These are phyloP conservation scores for Postia placenta DNA, from an alignment of 768 basidiomycete species.

Conservation along the genomic window DNA sequence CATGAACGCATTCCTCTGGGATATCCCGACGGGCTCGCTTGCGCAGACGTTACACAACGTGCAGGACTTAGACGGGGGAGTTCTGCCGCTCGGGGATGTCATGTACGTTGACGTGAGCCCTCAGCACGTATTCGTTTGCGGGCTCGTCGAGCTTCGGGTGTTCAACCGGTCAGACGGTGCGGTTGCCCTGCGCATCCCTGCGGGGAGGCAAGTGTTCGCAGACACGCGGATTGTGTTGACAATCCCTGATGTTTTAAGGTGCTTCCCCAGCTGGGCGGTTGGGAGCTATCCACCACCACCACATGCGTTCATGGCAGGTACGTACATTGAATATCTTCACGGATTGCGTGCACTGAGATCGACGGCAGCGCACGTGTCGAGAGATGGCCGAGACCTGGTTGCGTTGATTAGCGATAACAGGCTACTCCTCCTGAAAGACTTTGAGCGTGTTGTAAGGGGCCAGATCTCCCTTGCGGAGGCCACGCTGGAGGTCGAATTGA, in stretches of 20 bases:
- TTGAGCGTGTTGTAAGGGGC: conserved; percentile 23
- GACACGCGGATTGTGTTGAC: neutral
- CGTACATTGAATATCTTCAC: neutral
- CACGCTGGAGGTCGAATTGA: conserved; percentile 16
- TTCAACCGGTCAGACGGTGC: conserved; percentile 45
- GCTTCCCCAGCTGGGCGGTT: neutral
- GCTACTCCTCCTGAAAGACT: conserved; percentile 29
- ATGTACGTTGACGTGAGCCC: conserved; percentile 63
- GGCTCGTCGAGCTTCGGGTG: conserved; percentile 39
- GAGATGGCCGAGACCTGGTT: conserved; percentile 29
- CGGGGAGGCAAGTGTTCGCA: neutral
- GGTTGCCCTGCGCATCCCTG: conserved; percentile 32
- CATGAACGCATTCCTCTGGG: conserved; percentile 50
- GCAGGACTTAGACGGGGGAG: conserved; percentile 18
- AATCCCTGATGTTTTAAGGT: too few relatives aligned
- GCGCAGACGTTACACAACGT: conserved; percentile 42
- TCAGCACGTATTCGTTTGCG: conserved; percentile 56
- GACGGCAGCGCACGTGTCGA: conserved; percentile 32
- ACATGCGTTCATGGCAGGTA: conserved; percentile 7
- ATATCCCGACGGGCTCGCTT: conserved; percentile 46
- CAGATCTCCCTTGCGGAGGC: conserved; percentile 14
- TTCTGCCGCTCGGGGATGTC: conserved; percentile 31
- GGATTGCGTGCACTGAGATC: neutral
- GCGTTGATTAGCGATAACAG: conserved; percentile 17
- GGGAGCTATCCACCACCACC: neutral